Percentiles rank a stretch among this genome's conserved stretches.
Evolutionary conservation across 331 rosid species (phyloP).

Genomic region (Quercus phellos): DNA sequence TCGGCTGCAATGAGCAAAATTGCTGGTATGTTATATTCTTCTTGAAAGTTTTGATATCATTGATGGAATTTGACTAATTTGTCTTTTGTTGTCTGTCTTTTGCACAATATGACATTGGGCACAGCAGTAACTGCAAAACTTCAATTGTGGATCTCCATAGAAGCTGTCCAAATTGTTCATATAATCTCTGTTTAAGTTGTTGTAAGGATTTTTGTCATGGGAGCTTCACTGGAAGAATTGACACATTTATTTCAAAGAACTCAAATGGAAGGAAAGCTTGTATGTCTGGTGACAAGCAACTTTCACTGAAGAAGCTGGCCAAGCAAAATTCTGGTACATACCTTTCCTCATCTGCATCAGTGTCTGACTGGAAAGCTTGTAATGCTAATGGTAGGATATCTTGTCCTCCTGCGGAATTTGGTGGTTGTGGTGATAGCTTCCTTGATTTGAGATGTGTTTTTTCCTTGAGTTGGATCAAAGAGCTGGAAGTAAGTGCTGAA

Average conservation of each 20-base stretch:
- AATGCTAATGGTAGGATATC: slow-evolving; percentile 36
- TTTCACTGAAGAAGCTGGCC: slow-evolving; percentile 32
- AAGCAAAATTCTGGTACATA: slow-evolving; percentile 10
- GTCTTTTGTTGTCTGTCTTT: slow-evolving; percentile 20
- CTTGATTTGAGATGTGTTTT: slow-evolving; percentile 78
- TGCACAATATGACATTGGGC: slow-evolving; percentile 30
- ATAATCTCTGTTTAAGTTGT: slow-evolving; percentile 76
- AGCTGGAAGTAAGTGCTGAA: slow-evolving; percentile 86
- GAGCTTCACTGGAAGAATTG: slow-evolving; percentile 32
- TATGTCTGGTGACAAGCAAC: slow-evolving; percentile 28
- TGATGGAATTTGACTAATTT: slow-evolving; percentile 11
- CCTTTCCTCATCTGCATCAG: slow-evolving; percentile 31
- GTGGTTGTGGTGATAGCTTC: slow-evolving; percentile 67
- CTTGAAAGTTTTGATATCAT: slow-evolving; percentile 11
- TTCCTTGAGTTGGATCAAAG: slow-evolving; percentile 70
- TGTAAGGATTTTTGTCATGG: slow-evolving; percentile 45
- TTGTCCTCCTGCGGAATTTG: slow-evolving; percentile 62
- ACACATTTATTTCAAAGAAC: slow-evolving; percentile 25
- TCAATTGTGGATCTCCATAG: slow-evolving; percentile 80
- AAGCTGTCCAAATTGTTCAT: slow-evolving; percentile 88
- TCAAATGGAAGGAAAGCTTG: slow-evolving; percentile 33
- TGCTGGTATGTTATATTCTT: slow-evolving; percentile 47
- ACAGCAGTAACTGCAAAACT: slow-evolving; percentile 76
- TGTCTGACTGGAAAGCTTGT: slow-evolving; percentile 38
- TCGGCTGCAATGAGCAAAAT: slow-evolving; percentile 38